A percentile compares a stretch with the other conserved stretches of the same genome.
Evolutionary conservation across 768 basidiomycete genomes (phyloP).

Genomic region (Lentinula guzmanii): DNA sequence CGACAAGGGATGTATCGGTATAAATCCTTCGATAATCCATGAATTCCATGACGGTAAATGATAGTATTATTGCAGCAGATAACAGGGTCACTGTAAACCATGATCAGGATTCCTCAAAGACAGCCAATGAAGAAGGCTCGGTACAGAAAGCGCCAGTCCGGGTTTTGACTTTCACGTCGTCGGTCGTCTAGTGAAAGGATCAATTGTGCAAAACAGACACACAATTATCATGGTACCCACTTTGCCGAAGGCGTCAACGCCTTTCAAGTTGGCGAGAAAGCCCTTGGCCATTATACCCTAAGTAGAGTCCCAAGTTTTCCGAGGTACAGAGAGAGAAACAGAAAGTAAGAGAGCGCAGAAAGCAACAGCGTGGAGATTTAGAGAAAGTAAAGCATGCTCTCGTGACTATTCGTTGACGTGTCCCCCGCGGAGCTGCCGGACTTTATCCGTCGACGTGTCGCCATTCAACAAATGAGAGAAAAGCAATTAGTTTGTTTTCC

Average conservation of each 20-base stretch:
- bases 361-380: constrained; percentile 16
- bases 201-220: background rate
- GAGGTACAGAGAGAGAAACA: constrained; percentile 15
- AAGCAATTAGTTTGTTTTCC: constrained; percentile 2
- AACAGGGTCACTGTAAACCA: constrained; percentile 75
- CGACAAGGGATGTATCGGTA: constrained; percentile 87
- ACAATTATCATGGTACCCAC: constrained; percentile 34
- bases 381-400: constrained; percentile 5
- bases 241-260: constrained; percentile 99
- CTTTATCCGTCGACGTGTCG: background rate
- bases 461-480: background rate
- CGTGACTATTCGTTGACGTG: constrained; percentile 16
- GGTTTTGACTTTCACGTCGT: constrained; percentile 99
- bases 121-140: constrained; percentile 20
- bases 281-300: constrained; percentile 66
- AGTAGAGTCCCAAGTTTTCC: constrained; percentile 14
- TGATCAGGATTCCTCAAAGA: background rate
- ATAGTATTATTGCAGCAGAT: constrained; percentile 86
- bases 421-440: constrained; percentile 6
- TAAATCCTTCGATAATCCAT: constrained; percentile 87
- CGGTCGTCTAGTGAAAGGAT: constrained; percentile 67
- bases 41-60: constrained; percentile 91
- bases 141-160: constrained; percentile 85
- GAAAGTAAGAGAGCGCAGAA: constrained; percentile 22
- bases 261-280: constrained; percentile 71